Conservation (phyloP, 495 filamentous ascomycete species). For the Neurospora terricola region DNA sequence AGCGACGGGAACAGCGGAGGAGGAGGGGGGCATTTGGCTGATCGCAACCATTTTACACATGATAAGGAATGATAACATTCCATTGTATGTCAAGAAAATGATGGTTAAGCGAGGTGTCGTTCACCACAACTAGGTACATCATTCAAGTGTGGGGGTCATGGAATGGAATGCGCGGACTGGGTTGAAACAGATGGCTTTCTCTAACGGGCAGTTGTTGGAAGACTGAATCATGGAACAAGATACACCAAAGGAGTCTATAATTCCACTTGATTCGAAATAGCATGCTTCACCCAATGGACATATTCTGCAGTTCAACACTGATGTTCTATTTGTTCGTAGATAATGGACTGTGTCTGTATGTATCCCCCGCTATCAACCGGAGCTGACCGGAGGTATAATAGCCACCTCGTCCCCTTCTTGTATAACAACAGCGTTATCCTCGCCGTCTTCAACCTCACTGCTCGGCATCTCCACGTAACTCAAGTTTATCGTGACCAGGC, state of each 20-base stretch:
- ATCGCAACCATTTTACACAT: neutral
- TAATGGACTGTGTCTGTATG: neutral
- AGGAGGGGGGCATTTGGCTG: neutral
- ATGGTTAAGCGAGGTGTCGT: neutral
- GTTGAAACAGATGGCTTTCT: neutral
- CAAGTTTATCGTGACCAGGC: conserved; percentile 76
- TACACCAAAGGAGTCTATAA: neutral
- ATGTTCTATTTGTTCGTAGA: conserved; percentile 14
- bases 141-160: neutral
- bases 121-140: neutral
- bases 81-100: neutral
- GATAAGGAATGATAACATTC: neutral
- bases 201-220: neutral
- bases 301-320: neutral
- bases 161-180: neutral
- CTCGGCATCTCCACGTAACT: conserved; percentile 70
- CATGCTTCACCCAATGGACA: neutral
- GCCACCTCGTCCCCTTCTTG: conserved; percentile 80
- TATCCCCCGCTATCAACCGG: conserved; percentile 37
- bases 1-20: neutral
- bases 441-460: conserved; percentile 27
- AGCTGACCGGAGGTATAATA: conserved; percentile 95
- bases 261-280: neutral
- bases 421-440: conserved; percentile 42
- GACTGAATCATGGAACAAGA: neutral